Evolutionary conservation across 164 flowering plant genomes (phyloP).

Genomic region (Liquidambar formosana): DNA sequence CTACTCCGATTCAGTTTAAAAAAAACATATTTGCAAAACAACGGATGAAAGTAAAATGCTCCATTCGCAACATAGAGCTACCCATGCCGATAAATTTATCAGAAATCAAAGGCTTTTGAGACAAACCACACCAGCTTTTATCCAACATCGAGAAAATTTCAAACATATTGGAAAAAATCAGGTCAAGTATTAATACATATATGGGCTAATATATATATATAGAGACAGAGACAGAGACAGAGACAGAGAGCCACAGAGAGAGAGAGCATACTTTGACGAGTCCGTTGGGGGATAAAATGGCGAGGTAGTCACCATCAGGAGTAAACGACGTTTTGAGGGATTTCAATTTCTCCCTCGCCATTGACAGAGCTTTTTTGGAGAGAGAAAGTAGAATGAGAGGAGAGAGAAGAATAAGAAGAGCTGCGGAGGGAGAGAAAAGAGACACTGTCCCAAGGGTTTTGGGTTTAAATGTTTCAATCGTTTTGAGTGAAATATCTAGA

Average conservation of each 20-base stretch:
- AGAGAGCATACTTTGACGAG: slow-evolving; percentile 21
- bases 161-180: neutral
- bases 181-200: too few species aligned
- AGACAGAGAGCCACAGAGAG: slow-evolving; percentile 1
- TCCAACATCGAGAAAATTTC: neutral
- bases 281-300: slow-evolving; percentile 31
- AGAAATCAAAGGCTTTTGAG: neutral
- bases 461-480: neutral
- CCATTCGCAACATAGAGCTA: neutral
- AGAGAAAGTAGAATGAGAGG: neutral
- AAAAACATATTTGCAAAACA: too few species aligned
- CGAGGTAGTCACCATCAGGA: slow-evolving; percentile 35
- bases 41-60: neutral
- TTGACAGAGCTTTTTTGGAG: neutral
- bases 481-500: too few species aligned
- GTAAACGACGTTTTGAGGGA: slow-evolving; percentile 28
- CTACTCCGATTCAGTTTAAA: too few species aligned
- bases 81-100: neutral
- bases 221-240: too few species aligned
- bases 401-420: neutral
- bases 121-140: neutral
- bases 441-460: neutral
- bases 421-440: neutral
- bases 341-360: slow-evolving; percentile 21
- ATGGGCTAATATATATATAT: too few species aligned